Percentiles rank a stretch among this genome's conserved stretches.
These are phyloP conservation scores for Backusella macrospora DNA, from an alignment of 192 early-diverging fungal species.

Conservation along the genomic window DNA sequence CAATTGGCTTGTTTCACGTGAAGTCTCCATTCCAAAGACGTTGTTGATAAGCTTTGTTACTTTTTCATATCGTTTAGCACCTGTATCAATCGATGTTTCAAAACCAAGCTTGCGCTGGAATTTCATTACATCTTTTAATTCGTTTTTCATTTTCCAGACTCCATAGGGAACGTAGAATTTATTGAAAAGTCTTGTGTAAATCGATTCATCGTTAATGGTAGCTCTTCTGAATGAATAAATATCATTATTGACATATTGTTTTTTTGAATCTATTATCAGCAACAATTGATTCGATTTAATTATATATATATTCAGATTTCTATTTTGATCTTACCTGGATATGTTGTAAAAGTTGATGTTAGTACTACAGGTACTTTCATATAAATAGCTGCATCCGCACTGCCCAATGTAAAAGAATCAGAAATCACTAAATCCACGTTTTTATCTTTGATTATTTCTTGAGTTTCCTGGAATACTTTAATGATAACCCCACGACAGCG, in stretches of 20 bases:
- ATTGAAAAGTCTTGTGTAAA: neutral
- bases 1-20: constrained; percentile 27
- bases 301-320: neutral
- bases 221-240: constrained; percentile 1
- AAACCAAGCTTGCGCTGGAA: constrained; percentile 1
- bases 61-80: neutral
- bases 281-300: neutral
- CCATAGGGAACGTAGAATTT: neutral
- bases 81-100: neutral
- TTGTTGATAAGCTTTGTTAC: constrained; percentile 32
- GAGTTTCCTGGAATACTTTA: neutral
- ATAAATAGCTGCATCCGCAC: constrained; percentile 1
- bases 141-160: neutral
- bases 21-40: constrained; percentile 28
- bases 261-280: neutral
- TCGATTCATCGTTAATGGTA: neutral
- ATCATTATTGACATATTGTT: neutral
- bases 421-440: neutral
- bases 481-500: neutral
- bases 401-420: constrained; percentile 4
- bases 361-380: neutral
- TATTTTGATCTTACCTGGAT: constrained; percentile 29
- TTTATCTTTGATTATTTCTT: neutral
- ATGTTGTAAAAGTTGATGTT: constrained; percentile 1
- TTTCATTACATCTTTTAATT: neutral